Base-by-base conservation (phyloP, 2,329 filamentous ascomycete genomes). In the Fusarium sp. region DNA sequence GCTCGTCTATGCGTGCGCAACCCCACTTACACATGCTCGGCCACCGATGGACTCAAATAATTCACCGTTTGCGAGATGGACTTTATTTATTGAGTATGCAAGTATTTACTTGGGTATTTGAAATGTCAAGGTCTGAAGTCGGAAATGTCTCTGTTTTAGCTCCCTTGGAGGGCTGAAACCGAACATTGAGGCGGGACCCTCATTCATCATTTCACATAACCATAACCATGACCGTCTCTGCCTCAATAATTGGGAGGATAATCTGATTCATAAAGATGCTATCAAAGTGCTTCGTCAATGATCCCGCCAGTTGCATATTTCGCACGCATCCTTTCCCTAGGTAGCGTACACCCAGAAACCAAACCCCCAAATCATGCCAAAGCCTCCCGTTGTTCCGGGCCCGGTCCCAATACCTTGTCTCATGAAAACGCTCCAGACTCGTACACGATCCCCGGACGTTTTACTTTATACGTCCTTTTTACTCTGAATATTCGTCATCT, bases 401-500 rank as follows among this genome's bases (percentile, higher is more conserved):
- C 42, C 42, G 22, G 22, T 57, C 29, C 57, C 56, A 59, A 64
- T 59, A 63, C 52, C 59, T 34, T 34, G 31, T 34, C 31, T 38
- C 50, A 63, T 54, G 31, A 29, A 47, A 62, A 40, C 61, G 24
- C 57, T 45, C 18, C 14, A 47, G 57, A 45, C 63, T 64, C 67
- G 34, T 72, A 64, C 63, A 70, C 31, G 13, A 31, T 52, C 47
- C 59, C 63, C 29, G 14, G 42, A 59, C 38, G 40, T 24, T 61
- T 29, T 29, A 10, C 5, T 20, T 34, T 70, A 24, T 11, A 57
- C 57, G 31, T 50, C 14, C n/a, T 70, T 54, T 58, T 76, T 67
- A 78, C 65, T 79, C 75, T 31, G 76, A 78, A 50, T 81, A 80
- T 18, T 85, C 84, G 52, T 88, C 85, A 47, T 89, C 87, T 29